phyloP scores from a whole-genome alignment of 108 stramenopile genomes.

The Epipyxis sp. region DNA sequence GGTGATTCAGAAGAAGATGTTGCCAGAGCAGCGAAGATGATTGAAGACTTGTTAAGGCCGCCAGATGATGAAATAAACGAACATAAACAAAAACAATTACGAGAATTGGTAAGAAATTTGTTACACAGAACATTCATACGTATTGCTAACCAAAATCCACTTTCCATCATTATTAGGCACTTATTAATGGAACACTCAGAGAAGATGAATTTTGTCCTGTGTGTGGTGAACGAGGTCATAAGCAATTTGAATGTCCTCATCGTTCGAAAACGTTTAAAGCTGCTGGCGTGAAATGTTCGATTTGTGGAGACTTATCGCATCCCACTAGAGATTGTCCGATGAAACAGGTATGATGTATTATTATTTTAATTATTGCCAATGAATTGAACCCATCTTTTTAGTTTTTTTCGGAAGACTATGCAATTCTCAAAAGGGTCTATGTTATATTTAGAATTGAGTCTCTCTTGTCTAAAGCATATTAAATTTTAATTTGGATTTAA shows the following conservation, averaged over 20 bases:
- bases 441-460: too few relatives aligned
- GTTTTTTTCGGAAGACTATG: too few relatives aligned
- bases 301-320: conserved; percentile 95
- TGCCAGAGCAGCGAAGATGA: conserved; percentile 80
- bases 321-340: conserved; percentile 90
- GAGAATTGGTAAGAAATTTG: conserved; percentile 2
- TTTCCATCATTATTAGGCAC: conserved; percentile 76
- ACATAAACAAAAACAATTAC: conserved; percentile 76
- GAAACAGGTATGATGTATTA: conserved; percentile 37
- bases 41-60: conserved; percentile 83
- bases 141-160: background rate
- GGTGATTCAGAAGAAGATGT: conserved; percentile 80
- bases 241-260: conserved; percentile 85
- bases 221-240: conserved; percentile 95
- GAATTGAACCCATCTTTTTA: too few relatives aligned
- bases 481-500: too few relatives aligned
- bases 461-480: too few relatives aligned
- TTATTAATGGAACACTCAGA: conserved; percentile 96
- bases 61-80: conserved; percentile 95
- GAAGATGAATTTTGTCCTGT: conserved; percentile 93
- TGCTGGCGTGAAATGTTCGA: conserved; percentile 78
- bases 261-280: conserved; percentile 29
- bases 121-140: too few relatives aligned
- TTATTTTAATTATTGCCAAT: too few relatives aligned
- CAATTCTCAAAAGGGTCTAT: too few relatives aligned